phyloP scores from a whole-genome alignment of 305 asterid species.

The Andrographis paniculata region DNA sequence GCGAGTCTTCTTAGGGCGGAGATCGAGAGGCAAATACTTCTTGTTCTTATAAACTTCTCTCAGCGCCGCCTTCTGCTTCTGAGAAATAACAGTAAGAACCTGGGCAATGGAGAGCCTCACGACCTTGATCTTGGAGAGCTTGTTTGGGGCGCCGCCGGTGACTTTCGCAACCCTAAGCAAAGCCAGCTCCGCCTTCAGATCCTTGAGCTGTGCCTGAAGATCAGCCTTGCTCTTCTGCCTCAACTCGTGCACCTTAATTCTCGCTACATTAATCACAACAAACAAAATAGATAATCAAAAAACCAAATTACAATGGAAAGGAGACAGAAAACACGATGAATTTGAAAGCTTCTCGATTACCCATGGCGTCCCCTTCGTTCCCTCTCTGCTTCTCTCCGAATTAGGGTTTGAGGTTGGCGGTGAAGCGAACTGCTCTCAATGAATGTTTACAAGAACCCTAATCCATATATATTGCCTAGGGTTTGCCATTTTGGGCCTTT shows the following conservation, averaged over 20 bases:
- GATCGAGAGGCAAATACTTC: slow-evolving; percentile 45
- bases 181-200: slow-evolving; percentile 74
- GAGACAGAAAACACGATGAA: too few relatives aligned
- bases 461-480: too few relatives aligned
- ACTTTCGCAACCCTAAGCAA: slow-evolving; percentile 66
- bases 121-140: slow-evolving; percentile 48
- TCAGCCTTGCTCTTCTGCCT: slow-evolving; percentile 53
- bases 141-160: slow-evolving; percentile 76
- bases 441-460: too few relatives aligned
- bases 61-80: slow-evolving; percentile 45
- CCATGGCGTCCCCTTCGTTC: too few relatives aligned
- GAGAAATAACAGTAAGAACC: slow-evolving; percentile 49
- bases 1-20: slow-evolving; percentile 53
- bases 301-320: neutral
- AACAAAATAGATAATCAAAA: neutral
- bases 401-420: too few relatives aligned
- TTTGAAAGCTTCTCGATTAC: too few relatives aligned
- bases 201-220: slow-evolving; percentile 56
- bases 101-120: slow-evolving; percentile 48
- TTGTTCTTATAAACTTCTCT: slow-evolving; percentile 50
- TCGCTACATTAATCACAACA: slow-evolving; percentile 26
- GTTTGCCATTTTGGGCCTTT: too few relatives aligned
- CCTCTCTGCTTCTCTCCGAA: too few relatives aligned
- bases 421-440: too few relatives aligned
- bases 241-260: slow-evolving; percentile 75